A percentile compares a stretch with the other conserved stretches of the same genome.
Evolutionary conservation across 2,329 filamentous ascomycete genomes (phyloP).

Genomic region (Paraphaeosphaeria minitans): DNA sequence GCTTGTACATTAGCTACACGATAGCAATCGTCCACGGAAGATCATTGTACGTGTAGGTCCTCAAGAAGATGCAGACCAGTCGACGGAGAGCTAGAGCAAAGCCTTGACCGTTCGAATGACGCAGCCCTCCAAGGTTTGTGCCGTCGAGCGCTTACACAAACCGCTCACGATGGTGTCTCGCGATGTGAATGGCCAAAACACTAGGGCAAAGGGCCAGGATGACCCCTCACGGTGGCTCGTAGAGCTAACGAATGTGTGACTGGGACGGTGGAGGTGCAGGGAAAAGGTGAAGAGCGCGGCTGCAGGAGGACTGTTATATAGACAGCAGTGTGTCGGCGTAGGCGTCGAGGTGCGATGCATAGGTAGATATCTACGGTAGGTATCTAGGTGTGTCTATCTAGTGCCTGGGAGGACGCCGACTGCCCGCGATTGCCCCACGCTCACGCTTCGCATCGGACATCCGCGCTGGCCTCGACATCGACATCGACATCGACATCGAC

Average conservation of each 20-base stretch:
- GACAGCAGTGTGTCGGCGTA: background rate
- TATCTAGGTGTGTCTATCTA: too few relatives aligned
- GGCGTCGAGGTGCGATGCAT: slow-evolving; percentile 1
- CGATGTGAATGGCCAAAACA: slow-evolving; percentile 23
- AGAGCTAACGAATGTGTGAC: slow-evolving; percentile 34
- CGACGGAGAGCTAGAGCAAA: background rate
- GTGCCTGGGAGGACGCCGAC: slow-evolving; percentile 19
- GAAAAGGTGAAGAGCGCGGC: slow-evolving; percentile 23
- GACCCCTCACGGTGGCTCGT: slow-evolving; percentile 22
- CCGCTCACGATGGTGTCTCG: slow-evolving; percentile 20
- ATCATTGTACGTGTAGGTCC: background rate
- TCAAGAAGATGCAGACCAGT: background rate
- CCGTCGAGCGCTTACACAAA: slow-evolving; percentile 34
- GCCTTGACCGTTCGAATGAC: background rate
- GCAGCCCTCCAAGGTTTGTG: slow-evolving; percentile 15
- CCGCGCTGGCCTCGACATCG: background rate
- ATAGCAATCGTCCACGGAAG: background rate
- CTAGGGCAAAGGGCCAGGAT: slow-evolving; percentile 32
- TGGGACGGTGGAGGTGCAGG: slow-evolving; percentile 16
- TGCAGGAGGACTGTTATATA: slow-evolving; percentile 14
- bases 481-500: background rate
- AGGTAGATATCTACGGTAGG: too few relatives aligned
- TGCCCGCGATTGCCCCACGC: slow-evolving; percentile 18
- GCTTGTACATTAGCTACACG: slow-evolving; percentile 33
- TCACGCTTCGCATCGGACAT: background rate